Evolutionary conservation across 805 yeast species (phyloP).

Genomic region (Schizosaccharomyces pombe): DNA sequence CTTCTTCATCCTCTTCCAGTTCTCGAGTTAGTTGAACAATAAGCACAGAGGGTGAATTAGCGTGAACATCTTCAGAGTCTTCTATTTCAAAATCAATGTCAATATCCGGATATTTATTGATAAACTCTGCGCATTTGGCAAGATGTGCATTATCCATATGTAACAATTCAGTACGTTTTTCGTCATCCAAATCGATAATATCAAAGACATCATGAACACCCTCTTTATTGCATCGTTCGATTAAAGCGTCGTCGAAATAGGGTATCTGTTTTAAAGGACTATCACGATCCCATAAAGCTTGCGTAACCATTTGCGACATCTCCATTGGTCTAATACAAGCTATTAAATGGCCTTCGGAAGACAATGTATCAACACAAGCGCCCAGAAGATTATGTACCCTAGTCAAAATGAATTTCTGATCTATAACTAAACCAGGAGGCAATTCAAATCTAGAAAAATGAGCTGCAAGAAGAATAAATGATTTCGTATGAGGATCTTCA

Average conservation of each 20-base stretch:
- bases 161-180: slow-evolving; percentile 33
- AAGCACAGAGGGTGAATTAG: slow-evolving; percentile 27
- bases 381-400: slow-evolving; percentile 29
- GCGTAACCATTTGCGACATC: slow-evolving; percentile 65
- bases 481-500: slow-evolving; percentile 34
- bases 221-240: slow-evolving; percentile 29
- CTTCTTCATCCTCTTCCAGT: slow-evolving; percentile 50
- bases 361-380: slow-evolving; percentile 50
- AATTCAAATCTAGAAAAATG: slow-evolving; percentile 46
- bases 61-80: slow-evolving; percentile 19
- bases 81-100: slow-evolving; percentile 36
- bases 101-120: slow-evolving; percentile 70
- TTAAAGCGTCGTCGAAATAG: slow-evolving; percentile 25
- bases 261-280: slow-evolving; percentile 68
- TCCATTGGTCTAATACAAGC: slow-evolving; percentile 62
- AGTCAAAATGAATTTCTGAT: slow-evolving; percentile 30
- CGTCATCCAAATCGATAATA: slow-evolving; percentile 52
- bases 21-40: slow-evolving; percentile 18
- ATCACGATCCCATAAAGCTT: slow-evolving; percentile 66
- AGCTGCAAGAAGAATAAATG: slow-evolving; percentile 56
- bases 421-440: slow-evolving; percentile 37
- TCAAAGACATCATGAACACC: slow-evolving; percentile 56
- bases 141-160: slow-evolving; percentile 27
- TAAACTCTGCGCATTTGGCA: slow-evolving; percentile 58
- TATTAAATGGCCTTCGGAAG: slow-evolving; percentile 58